Base-by-base conservation (phyloP, 2,329 filamentous ascomycete genomes). In the Zasmidium citrigriseum region DNA sequence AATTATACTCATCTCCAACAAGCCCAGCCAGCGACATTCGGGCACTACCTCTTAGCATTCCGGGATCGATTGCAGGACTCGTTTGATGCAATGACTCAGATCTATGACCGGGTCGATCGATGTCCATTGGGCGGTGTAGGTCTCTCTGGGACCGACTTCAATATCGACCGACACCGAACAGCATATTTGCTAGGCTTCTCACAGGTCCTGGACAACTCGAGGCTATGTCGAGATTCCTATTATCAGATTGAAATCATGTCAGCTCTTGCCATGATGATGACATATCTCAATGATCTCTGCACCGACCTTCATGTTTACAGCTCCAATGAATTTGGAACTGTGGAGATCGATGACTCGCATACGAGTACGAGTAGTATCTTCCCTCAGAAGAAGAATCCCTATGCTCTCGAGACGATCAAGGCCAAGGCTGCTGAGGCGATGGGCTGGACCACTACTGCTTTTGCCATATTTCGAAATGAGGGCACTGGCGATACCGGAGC, bases 371-470 rank as follows among this genome's bases (percentile, higher is more conserved):
- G 48, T 24, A 52, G 48, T n/a, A 52, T 52, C 23, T 52, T 52
- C 27, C 48, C 48, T 21, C 48, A 52, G 48, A 52, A 52, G 48
- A 52, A 52, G 25, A 52, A 52, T 38, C 48, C 48, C 10, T 52
- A 52, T 38, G 48, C 22, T 38, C 24, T 52, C 16, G 48, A 52
- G 24, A 52, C 48, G 11, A 52, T 52, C 48, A 52, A 52, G 24
- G 48, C 48, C 10, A 24, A 29, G 18, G 48, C 48, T 16, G 48
- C 48, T 18, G 48, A 52, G 14, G 22, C 48, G n/a, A 24, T 27
- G 22, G 48, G 48, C 23, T 52, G 48, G 48, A 52, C 22, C 48
- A 29, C 48, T 24, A 29, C 48, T 24, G 24, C 44, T 9, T 46
- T 46, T n/a, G 44, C 44, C 16, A 46, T 46, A n/a, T 46, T 46